Conservation (phyloP, 805 yeast genomes). For the Candida silvicultrix region DNA sequence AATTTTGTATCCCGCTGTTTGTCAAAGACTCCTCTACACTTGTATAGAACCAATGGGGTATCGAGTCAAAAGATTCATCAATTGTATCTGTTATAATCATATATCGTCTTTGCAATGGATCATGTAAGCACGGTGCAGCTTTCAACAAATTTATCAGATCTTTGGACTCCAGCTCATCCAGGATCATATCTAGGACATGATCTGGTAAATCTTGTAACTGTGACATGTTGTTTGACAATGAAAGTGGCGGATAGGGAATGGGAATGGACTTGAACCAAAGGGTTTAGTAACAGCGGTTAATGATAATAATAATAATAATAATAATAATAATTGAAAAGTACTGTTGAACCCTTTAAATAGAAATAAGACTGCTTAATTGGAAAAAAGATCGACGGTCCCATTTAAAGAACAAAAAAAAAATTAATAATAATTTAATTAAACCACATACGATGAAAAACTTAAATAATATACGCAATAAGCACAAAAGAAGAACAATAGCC, state of each 20-base stretch:
- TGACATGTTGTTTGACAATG: neutral
- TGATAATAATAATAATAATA: no score
- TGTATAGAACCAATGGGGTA: neutral
- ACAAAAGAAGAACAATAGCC: no score
- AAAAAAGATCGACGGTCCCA: no score
- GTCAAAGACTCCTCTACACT: neutral
- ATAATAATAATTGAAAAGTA: no score
- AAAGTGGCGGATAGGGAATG: no score
- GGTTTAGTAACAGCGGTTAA: no score
- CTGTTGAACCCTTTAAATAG: neutral
- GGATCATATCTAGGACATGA: neutral
- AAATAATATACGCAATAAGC: no score
- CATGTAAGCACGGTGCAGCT: neutral
- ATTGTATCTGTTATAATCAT: neutral
- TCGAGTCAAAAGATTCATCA: neutral
- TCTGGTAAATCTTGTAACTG: neutral
- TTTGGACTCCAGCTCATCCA: neutral
- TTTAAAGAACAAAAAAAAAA: no score
- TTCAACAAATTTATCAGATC: neutral
- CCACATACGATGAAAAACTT: no score
- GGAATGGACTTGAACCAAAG: no score
- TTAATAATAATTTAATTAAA: no score
- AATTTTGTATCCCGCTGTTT: neutral
- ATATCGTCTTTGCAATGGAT: neutral
- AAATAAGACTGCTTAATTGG: no score